Conservation (phyloP, 371 early-diverging fungal genomes). For the Ordospora pajunii region DNA sequence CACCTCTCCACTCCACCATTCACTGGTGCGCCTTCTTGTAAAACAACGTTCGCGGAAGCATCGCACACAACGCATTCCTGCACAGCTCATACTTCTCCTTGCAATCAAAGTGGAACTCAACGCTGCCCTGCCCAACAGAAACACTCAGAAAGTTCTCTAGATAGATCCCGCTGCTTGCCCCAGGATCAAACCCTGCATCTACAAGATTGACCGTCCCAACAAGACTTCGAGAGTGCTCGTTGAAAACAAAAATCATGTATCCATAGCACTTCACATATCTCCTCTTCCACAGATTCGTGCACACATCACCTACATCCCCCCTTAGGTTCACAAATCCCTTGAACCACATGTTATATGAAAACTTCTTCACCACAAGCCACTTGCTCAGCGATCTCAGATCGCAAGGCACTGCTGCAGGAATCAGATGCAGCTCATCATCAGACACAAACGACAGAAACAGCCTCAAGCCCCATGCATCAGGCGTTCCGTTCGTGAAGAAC, state of each 20-base stretch:
- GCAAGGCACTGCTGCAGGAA: slow-evolving; percentile 17
- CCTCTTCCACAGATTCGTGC: slow-evolving; percentile 47
- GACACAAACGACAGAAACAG: slow-evolving; percentile 34
- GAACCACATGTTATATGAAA: slow-evolving; percentile 43
- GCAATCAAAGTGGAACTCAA: slow-evolving; percentile 41
- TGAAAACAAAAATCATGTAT: slow-evolving; percentile 43
- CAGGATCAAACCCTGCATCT: slow-evolving; percentile 5
- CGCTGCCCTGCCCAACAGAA: background rate
- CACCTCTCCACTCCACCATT: too few species aligned
- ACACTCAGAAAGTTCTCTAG: slow-evolving; percentile 24
- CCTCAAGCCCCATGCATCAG: slow-evolving; percentile 8
- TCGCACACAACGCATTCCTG: slow-evolving; percentile 2
- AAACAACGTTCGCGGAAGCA: slow-evolving; percentile 14
- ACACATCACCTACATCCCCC: slow-evolving; percentile 16
- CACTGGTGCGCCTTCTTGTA: background rate
- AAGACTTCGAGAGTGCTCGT: slow-evolving; percentile 38
- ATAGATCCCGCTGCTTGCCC: background rate
- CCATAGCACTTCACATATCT: slow-evolving; percentile 53
- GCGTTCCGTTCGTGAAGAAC: background rate
- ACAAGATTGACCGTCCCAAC: slow-evolving; percentile 32
- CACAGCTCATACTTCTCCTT: slow-evolving; percentile 30
- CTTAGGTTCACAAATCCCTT: slow-evolving; percentile 49
- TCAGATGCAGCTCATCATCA: slow-evolving; percentile 35
- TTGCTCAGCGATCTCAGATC: slow-evolving; percentile 15
- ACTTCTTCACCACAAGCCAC: slow-evolving; percentile 45